Evolutionary conservation across 108 stramenopile genomes (phyloP).

Genomic region (Schizochytrium sp.): DNA sequence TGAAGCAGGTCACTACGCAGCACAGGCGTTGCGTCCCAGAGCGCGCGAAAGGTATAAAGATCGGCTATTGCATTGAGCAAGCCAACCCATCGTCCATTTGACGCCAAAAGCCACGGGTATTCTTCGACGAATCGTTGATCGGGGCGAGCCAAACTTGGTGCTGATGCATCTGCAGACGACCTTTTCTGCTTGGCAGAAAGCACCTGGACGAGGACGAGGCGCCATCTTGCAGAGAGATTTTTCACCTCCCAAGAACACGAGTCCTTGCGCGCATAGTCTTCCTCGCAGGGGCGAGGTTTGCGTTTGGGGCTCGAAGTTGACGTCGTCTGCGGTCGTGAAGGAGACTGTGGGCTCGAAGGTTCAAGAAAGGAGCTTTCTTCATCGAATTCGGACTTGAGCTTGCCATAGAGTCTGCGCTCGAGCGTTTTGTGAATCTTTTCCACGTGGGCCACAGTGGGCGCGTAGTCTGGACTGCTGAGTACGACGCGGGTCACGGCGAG

Average conservation of each 20-base stretch:
- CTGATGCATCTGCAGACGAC: not conserved
- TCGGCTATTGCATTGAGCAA: not conserved
- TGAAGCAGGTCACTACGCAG: not conserved
- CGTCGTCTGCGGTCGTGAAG: not conserved
- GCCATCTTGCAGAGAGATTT: not conserved
- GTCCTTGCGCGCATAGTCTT: not conserved
- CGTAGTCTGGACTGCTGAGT: not conserved
- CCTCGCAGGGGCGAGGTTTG: not conserved
- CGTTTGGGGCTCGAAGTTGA: not conserved
- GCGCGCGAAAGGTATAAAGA: not conserved
- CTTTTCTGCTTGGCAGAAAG: not conserved
- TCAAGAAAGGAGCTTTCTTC: not conserved
- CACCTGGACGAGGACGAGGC: not conserved
- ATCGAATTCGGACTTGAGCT: not conserved
- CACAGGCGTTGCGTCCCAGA: not conserved
- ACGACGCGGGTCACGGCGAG: not conserved
- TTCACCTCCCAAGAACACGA: not conserved
- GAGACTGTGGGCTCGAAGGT: not conserved
- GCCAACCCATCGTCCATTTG: not conserved
- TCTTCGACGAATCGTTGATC: not conserved
- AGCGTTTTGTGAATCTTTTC: not conserved
- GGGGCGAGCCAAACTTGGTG: not conserved
- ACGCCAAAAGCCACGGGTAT: not conserved
- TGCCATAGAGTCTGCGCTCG: not conserved
- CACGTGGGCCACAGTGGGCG: not conserved